These are phyloP conservation scores for Trichocladium uniseriatum DNA, from an alignment of 495 filamentous ascomycete genomes.

Conservation along the genomic window DNA sequence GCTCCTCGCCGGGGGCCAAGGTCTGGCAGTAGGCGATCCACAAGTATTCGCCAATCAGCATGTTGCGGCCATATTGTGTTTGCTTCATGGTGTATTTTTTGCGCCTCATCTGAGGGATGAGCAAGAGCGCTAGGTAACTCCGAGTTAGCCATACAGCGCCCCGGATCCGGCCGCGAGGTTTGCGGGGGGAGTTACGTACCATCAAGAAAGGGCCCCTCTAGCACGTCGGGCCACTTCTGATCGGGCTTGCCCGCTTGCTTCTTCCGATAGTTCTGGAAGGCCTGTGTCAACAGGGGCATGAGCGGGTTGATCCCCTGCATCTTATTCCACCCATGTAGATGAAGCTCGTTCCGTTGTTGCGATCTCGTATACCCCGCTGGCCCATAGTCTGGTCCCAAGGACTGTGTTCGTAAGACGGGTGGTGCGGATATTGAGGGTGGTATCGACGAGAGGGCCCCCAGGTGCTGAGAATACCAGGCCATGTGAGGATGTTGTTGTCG, in stretches of 20 bases:
- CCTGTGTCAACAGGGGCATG: constrained; percentile 37
- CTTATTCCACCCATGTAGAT: constrained; percentile 13
- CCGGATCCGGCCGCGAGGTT: not conserved
- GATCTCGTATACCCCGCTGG: constrained; percentile 14
- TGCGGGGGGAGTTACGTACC: constrained; percentile 42
- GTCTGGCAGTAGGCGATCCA: constrained; percentile 41
- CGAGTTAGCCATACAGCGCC: constrained; percentile 6
- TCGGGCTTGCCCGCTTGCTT: constrained; percentile 49
- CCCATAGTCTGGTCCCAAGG: constrained; percentile 30
- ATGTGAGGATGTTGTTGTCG: constrained; percentile 35
- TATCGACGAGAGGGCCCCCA: constrained; percentile 27
- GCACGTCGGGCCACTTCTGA: constrained; percentile 66
- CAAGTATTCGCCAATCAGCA: constrained; percentile 80
- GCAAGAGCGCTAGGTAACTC: constrained; percentile 62
- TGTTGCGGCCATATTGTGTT: constrained; percentile 77
- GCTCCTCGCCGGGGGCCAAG: constrained; percentile 26
- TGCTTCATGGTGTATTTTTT: constrained; percentile 64
- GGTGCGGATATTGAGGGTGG: constrained; percentile 30
- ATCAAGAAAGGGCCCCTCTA: constrained; percentile 84
- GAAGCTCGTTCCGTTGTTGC: constrained; percentile 16
- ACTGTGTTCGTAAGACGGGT: constrained; percentile 37
- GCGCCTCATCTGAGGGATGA: constrained; percentile 73
- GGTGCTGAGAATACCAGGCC: constrained; percentile 31
- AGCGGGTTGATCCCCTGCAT: constrained; percentile 40
- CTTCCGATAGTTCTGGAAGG: constrained; percentile 61